Conservation (phyloP, 2,329 filamentous ascomycete genomes). For the Colletotrichum tamarilloi region DNA sequence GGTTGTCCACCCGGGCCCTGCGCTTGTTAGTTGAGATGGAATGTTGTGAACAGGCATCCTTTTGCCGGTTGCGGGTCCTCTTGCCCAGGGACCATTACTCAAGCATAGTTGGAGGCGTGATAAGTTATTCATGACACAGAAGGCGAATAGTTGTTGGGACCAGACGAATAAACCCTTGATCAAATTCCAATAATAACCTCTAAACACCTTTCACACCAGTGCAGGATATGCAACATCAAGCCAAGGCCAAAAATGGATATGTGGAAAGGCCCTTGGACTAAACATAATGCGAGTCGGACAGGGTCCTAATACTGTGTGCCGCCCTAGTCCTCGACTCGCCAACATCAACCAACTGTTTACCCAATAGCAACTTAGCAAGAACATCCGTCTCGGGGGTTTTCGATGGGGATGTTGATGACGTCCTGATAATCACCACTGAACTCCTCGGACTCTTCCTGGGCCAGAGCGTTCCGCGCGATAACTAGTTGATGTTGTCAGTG, state of each 20-base stretch:
- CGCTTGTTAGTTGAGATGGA: neutral
- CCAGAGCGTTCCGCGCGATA: conserved; percentile 93
- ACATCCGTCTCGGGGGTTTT: conserved; percentile 92
- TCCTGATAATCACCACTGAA: conserved; percentile 98
- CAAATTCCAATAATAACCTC: conserved; percentile 33
- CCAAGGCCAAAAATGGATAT: conserved; percentile 33
- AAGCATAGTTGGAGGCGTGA: neutral
- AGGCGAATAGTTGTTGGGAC: neutral
- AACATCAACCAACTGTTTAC: conserved; percentile 18
- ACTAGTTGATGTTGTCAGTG: conserved; percentile 63
- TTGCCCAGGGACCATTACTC: neutral
- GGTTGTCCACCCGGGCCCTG: neutral
- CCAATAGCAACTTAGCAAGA: conserved; percentile 51
- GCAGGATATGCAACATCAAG: conserved; percentile 38
- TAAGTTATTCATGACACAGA: neutral
- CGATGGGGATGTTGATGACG: conserved; percentile 97
- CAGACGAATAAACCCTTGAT: conserved; percentile 21
- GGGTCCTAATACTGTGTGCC: conserved; percentile 14
- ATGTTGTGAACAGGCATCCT: neutral
- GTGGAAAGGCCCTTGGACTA: conserved; percentile 28
- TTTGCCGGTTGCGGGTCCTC: neutral
- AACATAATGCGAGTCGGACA: conserved; percentile 29
- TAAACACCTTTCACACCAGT: conserved; percentile 36
- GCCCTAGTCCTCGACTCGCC: conserved; percentile 5
- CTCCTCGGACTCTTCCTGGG: conserved; percentile 97